Evolutionary conservation across 345 rosid genomes (phyloP), one percentile per base, ranked within the genome.

Genomic region (Eutrema yunnanense): DNA sequence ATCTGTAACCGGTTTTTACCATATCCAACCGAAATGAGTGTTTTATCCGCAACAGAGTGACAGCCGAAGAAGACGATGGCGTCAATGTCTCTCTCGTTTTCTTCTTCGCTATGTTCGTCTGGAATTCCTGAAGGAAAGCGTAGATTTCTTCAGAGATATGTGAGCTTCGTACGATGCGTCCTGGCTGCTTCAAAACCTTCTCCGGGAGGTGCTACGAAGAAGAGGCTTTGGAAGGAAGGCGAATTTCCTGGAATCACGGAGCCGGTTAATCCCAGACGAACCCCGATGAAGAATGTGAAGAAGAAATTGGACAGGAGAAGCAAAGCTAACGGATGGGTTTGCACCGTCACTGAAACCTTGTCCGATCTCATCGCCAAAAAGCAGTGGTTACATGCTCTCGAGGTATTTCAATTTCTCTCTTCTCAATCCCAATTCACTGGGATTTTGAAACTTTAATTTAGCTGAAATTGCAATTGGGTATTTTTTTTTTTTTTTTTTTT

Each of bases 321-420:
- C 70, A 77, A 84, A 41, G 83, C 96, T 73, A 89, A 74, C 58
- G 98, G 91, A 33, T 90, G 97, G 95, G 95, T 38, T 61, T 76
- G 62, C 81, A 87, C 96, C 55, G 96, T 91, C 71, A 85, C 98
- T 6, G 98, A 91, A 73, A 74, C 86, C 46, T 81, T 94, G 50
- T 87, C 96, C 36, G 94, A 90, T 62, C 78, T 56, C 76, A 86
- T 94, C 76, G 82, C 79, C 56, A 89, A 86, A 79, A 94, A 89
- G 74, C 90, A 86, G 51, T 91, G 96, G 97, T 48, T 73, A 50
- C 76, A 86, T 73, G 97, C 98, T 67, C 92, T 94, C 16, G 83
- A 89, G 92, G 96, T 92, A 22, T 13, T 19, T 9, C 41, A 41
- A 12, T 38, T 9, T 43, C 27, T 66, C 62, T 65, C 56, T 26